phyloP scores from a whole-genome alignment of 2,329 filamentous ascomycete species.

The Cucurbitaria berberidis region DNA sequence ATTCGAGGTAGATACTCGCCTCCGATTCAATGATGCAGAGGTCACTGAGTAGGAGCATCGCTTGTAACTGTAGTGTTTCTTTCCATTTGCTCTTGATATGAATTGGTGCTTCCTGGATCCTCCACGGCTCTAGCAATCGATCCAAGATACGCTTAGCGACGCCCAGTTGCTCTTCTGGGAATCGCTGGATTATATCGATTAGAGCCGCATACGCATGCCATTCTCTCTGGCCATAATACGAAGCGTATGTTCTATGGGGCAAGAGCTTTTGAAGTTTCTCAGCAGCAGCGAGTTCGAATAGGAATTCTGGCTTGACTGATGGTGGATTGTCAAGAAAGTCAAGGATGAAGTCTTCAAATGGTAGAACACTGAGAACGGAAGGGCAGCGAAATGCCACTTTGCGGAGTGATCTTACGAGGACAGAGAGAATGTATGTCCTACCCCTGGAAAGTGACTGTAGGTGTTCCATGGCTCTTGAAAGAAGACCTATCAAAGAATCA shows the following conservation, averaged over 20 bases:
- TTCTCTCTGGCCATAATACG: slow-evolving; percentile 54
- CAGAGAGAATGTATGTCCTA: slow-evolving; percentile 44
- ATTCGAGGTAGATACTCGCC: slow-evolving; percentile 43
- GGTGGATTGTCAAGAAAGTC: slow-evolving; percentile 51
- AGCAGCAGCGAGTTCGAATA: slow-evolving; percentile 53
- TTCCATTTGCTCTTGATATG: slow-evolving; percentile 57
- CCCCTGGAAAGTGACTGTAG: slow-evolving; percentile 41
- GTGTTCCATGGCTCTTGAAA: slow-evolving; percentile 31
- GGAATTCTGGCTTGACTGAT: slow-evolving; percentile 51
- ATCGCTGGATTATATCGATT: slow-evolving; percentile 53
- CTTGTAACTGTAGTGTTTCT: slow-evolving; percentile 55
- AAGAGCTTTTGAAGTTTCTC: slow-evolving; percentile 38
- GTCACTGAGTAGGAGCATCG: slow-evolving; percentile 53
- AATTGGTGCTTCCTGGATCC: slow-evolving; percentile 50
- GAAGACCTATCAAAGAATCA: slow-evolving; percentile 18
- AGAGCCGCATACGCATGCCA: slow-evolving; percentile 53
- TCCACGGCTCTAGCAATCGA: slow-evolving; percentile 52
- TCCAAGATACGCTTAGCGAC: slow-evolving; percentile 40
- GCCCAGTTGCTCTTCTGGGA: slow-evolving; percentile 35
- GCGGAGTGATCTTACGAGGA: slow-evolving; percentile 38
- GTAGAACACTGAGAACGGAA: slow-evolving; percentile 38
- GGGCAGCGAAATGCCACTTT: slow-evolving; percentile 38
- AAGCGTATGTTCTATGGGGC: slow-evolving; percentile 46
- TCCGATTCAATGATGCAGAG: slow-evolving; percentile 38
- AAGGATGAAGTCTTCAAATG: slow-evolving; percentile 49